Evolutionary conservation across 768 basidiomycete species (phyloP), one percentile per base, ranked within the genome.

Genomic region (Tylopilus felleus): DNA sequence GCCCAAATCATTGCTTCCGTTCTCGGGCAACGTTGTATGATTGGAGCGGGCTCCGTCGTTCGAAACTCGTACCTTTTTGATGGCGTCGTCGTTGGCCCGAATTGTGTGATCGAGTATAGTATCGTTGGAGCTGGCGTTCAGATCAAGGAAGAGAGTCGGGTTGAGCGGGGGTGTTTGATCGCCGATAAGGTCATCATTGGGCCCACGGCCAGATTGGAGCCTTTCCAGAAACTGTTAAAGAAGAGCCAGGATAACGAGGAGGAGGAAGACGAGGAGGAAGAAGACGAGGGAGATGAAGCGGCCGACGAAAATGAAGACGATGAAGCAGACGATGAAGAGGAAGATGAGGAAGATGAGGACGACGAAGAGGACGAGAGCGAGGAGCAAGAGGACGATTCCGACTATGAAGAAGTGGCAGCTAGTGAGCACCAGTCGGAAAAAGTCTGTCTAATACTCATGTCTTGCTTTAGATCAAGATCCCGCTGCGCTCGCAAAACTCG

Each of bases 41-140:
- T 99, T 56, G 92, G 92, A 12, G 72, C 83, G 5, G 80, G 83
- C 9, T 81, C 84, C 21, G 73, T 82, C 53, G 80, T 99, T 53
- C 76, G 77, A 28, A 74, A 88, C 65, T 85, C 91, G 27, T 96
- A 93, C 62, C 77, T 98, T 43, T 94, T 93, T 65, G 90, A 94
- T 60, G 82, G 82, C 50, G 85, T 85, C 16, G 65, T 77, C 36
- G 76, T 98, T 49, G 90, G 85, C 27, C 77, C 85, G 51, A 79
- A 83, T 42, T 87, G 85, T 63, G 74, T 80, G n/a, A 75, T 98
- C 46, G 80, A 84, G 61, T 77, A 82, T 57, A 88, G 90, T 53
- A 93, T 98, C 53, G 70, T 99, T 21, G 96, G 94, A 4, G 76
- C 83, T 22, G 81, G 80, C 10, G 93, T 88, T n/a, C 71, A 71